Evolutionary conservation across 495 filamentous ascomycete genomes (phyloP).

Genomic region (Cairneyella variabilis): DNA sequence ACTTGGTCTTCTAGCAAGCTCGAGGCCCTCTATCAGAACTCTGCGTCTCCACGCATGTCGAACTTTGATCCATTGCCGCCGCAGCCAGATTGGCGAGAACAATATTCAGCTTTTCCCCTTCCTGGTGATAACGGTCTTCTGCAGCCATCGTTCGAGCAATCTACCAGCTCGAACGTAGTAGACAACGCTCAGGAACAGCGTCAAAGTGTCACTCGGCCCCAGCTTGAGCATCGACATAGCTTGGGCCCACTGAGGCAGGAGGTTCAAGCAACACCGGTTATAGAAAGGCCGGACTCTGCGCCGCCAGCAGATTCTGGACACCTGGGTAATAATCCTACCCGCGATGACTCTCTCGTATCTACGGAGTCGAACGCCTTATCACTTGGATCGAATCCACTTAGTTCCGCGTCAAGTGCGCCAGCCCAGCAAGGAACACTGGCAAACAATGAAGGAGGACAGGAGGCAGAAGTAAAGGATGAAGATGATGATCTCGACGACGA

Average conservation of each 20-base stretch:
- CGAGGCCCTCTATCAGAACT: slow-evolving; percentile 46
- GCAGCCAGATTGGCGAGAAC: slow-evolving; percentile 58
- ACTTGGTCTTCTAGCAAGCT: slow-evolving; percentile 56
- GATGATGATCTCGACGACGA: slow-evolving; percentile 42
- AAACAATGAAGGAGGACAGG: slow-evolving; percentile 29
- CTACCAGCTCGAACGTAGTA: slow-evolving; percentile 30
- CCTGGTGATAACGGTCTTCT: slow-evolving; percentile 46
- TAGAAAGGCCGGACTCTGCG: slow-evolving; percentile 24
- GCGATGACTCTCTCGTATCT: slow-evolving; percentile 42
- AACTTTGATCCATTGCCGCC: slow-evolving; percentile 48
- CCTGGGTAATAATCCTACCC: slow-evolving; percentile 11
- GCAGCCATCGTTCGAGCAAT: slow-evolving; percentile 45
- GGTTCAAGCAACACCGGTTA: slow-evolving; percentile 31
- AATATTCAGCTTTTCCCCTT: slow-evolving; percentile 49
- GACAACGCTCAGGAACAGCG: slow-evolving; percentile 39
- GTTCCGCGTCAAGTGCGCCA: slow-evolving; percentile 32
- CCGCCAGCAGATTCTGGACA: slow-evolving; percentile 18
- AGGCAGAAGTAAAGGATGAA: slow-evolving; percentile 39
- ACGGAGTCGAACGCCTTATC: slow-evolving; percentile 32
- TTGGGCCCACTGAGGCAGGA: slow-evolving; percentile 27
- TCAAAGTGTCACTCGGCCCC: slow-evolving; percentile 34
- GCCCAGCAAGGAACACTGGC: slow-evolving; percentile 22
- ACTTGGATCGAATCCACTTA: slow-evolving; percentile 37
- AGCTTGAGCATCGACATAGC: slow-evolving; percentile 26
- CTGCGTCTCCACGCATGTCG: slow-evolving; percentile 56